Base-by-base conservation (phyloP, 164 flowering plant species). In the Vitis rotundifolia region DNA sequence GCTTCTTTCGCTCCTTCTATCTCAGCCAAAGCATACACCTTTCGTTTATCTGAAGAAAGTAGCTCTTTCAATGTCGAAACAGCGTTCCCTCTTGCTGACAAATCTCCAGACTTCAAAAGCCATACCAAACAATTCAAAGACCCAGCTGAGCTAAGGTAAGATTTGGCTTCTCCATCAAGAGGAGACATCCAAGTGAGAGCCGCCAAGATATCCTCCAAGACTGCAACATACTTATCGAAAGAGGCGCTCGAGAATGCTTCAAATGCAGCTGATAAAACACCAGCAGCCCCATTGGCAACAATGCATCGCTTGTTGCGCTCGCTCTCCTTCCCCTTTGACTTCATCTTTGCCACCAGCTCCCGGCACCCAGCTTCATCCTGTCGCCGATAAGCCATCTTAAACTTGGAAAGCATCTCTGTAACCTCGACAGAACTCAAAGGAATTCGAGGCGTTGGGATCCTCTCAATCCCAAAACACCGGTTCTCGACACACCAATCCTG, bases 401-500 rank as follows among this genome's bases (percentile, higher is more conserved):
- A 31, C 28, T 66, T 78, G 1, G 73, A 54, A n/a, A 83, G 73
- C 11, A 88, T 74, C 53, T 83, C 81, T 3, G 70, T 18, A 14
- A 85, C 91, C 58, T 86, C 77, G 11, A 59, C 8, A 0, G 85
- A 49, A 14, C 69, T 72, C 3, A 89, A 66, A 0, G 97, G 97
- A 62, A 84, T 76, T 28, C 88, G 64, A 1, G 98, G 98, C 2
- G 98, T 94, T 0, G 98, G 97, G 57, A 91, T 88, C 58, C 98
- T 58, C 58, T 94, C 94, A 1, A 94, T 71, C 15, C 97, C 95
- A 18, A 53, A 57, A 2, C 88, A 77, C 15, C 79, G 63, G 29
- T 90, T 89, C 61, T 79, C 80, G 13, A 89, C 97, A 68, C 97
- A 90, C 98, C 97, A 94, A 13, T 87, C 89, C 54, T 94, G 98